Base-by-base conservation (phyloP, 495 filamentous ascomycete genomes). In the Melanomma pulvis-pyrius region DNA sequence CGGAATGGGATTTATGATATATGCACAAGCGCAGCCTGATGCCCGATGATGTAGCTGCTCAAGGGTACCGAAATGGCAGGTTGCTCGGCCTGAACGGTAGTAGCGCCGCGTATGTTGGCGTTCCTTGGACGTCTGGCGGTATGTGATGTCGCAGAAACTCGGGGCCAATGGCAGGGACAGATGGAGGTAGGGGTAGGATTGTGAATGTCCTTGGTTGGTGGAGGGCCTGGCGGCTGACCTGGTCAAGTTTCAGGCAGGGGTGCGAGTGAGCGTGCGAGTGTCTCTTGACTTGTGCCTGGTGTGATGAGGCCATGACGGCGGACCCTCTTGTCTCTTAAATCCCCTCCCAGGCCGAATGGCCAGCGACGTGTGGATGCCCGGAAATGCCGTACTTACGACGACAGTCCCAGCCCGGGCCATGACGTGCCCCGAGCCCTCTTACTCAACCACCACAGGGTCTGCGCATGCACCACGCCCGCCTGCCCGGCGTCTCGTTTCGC, bases 1-100 rank as follows among this genome's bases (percentile, higher is more conserved):
- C 29, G 54, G 52, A 21, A 52, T n/a, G 29, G 21, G 9, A 30
- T 57, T 52, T 17, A 49, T 59, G 55, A 70, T 70, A 70, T 65
- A 65, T 36, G 13, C 26, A 19, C 46, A 0, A 26, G 28, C 11
- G 11, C 24, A 21, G 36, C 49, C 39, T 61, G 67, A 65, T 66
- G 67, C 62, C 62, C 63, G 67, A 70, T 70, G 67, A 70, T 70
- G 67, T 70, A 59, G 65, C 15, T 28, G 12, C 44, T 51, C 29
- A 17, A 49, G 65, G 50, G 28, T 44, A 54, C 51, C 30, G 32
- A 47, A 32, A 6, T 61, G 1, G 55, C 55, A 46, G 55, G 15
- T 9, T 52, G n/a, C 48, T 36, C 28, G n/a, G 39, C 24, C 24
- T 48, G 29, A 21, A 24, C 3, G 1, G 55, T 25, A 3, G 30